These are phyloP conservation scores for Primulina eburnea DNA, from an alignment of 257 asterid species.

Conservation along the genomic window DNA sequence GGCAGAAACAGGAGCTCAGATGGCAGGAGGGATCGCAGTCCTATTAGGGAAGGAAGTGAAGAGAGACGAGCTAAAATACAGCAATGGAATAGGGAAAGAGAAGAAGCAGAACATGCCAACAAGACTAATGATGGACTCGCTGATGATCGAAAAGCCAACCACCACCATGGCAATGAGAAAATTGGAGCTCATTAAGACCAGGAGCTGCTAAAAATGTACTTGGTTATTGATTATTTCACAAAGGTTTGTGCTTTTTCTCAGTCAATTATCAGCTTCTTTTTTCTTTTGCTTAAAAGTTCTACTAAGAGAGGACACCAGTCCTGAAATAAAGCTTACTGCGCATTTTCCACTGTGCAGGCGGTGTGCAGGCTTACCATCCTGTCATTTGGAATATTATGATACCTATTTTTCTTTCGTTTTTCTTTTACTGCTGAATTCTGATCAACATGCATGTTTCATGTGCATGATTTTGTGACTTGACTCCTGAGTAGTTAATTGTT, in stretches of 20 bases:
- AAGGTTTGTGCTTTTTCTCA: constrained; percentile 56
- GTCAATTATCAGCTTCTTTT: constrained; percentile 1
- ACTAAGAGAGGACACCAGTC: constrained; percentile 22
- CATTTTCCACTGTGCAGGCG: constrained; percentile 99
- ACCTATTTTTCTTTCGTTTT: constrained; percentile 24
- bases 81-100: constrained; percentile 95
- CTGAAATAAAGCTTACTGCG: constrained; percentile 59
- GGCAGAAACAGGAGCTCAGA: constrained; percentile 78
- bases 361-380: constrained; percentile 88
- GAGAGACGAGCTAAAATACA: constrained; percentile 95
- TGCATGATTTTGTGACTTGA: constrained; percentile 26
- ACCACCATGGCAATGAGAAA: constrained; percentile 28
- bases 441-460: constrained; percentile 23
- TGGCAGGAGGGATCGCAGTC: constrained; percentile 66
- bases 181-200: constrained; percentile 33
- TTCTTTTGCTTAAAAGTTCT: background rate
- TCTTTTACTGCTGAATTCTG: constrained; percentile 25
- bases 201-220: constrained; percentile 32
- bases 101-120: constrained; percentile 51
- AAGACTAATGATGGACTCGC: constrained; percentile 29
- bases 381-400: constrained; percentile 64
- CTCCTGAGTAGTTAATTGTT: background rate
- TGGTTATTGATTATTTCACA: constrained; percentile 40
- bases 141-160: constrained; percentile 31
- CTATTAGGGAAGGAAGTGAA: constrained; percentile 91